Conservation (phyloP, 768 basidiomycete species). For the Cystobasidium onofrii region DNA sequence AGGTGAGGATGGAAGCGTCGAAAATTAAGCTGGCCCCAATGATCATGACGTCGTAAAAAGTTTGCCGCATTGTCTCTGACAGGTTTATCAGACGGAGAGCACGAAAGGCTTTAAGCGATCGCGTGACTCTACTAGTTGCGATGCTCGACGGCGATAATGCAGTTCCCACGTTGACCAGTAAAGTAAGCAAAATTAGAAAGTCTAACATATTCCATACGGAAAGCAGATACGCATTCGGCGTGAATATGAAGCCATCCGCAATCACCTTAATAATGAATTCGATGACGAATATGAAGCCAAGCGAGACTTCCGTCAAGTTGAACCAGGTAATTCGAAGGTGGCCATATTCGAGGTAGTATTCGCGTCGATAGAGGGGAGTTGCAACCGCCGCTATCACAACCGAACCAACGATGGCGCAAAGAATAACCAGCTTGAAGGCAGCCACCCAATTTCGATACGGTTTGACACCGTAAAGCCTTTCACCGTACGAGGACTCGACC, state of each 20-base stretch:
- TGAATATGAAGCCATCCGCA: conserved; percentile 84
- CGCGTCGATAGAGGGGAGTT: conserved; percentile 70
- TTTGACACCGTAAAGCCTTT: conserved; percentile 69
- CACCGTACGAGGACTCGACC: conserved; percentile 68
- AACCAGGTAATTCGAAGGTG: conserved; percentile 71
- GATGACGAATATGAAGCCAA: conserved; percentile 51
- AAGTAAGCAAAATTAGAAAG: conserved; percentile 65
- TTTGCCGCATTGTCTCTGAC: conserved; percentile 72
- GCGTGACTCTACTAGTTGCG: conserved; percentile 59
- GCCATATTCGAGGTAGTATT: conserved; percentile 59
- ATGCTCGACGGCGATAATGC: conserved; percentile 18
- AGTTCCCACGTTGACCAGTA: conserved; percentile 39
- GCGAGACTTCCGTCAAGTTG: conserved; percentile 58
- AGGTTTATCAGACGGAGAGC: conserved; percentile 84
- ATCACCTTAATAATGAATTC: conserved; percentile 85
- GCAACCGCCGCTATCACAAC: conserved; percentile 75
- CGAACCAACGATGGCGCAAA: conserved; percentile 68
- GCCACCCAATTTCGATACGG: conserved; percentile 60
- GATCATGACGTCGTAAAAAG: conserved; percentile 69
- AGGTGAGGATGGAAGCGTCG: conserved; percentile 79
- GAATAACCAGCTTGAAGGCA: conserved; percentile 64
- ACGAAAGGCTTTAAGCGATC: conserved; percentile 76
- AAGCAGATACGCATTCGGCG: conserved; percentile 81
- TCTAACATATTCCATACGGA: conserved; percentile 90
- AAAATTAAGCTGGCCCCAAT: conserved; percentile 74